These are phyloP conservation scores for Peronospora belbahrii DNA, from an alignment of 352 stramenopile species.

Conservation along the genomic window DNA sequence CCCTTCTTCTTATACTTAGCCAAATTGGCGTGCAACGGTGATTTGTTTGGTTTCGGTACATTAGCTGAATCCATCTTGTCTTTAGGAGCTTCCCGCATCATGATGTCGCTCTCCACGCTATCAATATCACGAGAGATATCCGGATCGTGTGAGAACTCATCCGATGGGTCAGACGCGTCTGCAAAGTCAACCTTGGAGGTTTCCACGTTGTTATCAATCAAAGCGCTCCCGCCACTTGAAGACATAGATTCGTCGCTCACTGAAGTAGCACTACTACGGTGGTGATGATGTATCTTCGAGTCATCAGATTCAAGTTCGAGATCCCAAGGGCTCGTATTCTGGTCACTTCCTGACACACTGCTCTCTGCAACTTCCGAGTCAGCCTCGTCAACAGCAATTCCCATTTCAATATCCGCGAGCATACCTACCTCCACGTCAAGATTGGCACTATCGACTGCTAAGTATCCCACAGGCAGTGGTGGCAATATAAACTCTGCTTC, in stretches of 20 bases:
- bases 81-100: constrained; percentile 35
- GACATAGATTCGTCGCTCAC: constrained; percentile 4
- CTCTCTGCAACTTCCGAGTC: constrained; percentile 16
- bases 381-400: constrained; percentile 22
- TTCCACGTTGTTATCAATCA: constrained; percentile 7
- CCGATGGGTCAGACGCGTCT: constrained; percentile 21
- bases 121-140: constrained; percentile 54
- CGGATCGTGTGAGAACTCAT: constrained; percentile 35
- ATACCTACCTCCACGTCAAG: constrained; percentile 30
- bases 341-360: constrained; percentile 5
- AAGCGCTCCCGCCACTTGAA: background rate
- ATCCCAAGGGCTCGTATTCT: constrained; percentile 24
- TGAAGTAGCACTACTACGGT: constrained; percentile 2
- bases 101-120: constrained; percentile 43
- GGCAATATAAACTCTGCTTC: constrained; percentile 11
- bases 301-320: constrained; percentile 19
- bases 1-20: constrained; percentile 73
- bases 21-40: constrained; percentile 49
- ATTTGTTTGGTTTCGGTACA: constrained; percentile 28
- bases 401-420: constrained; percentile 32
- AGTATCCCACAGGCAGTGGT: constrained; percentile 3
- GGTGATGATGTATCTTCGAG: constrained; percentile 7
- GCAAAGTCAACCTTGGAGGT: constrained; percentile 24
- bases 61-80: constrained; percentile 21
- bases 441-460: constrained; percentile 6